Evolutionary conservation across 1,139 yeast genomes (phyloP), one percentile per base, ranked within the genome.

Genomic region (Pichia sp.): DNA sequence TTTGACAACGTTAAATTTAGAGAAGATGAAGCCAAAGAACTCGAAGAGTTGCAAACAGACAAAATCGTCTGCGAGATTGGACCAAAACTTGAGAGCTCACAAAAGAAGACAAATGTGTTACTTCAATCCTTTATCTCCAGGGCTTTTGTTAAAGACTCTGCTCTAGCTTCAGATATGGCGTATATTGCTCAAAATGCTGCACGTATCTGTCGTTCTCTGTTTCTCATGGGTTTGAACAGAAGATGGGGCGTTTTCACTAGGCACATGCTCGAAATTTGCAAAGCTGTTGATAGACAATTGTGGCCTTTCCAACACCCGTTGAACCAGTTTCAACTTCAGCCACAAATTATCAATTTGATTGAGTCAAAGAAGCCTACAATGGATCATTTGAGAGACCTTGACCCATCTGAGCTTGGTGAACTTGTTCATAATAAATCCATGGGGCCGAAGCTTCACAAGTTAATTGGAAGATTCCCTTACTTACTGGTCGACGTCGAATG

Each of bases 161-260:
- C 96, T 0, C 64, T 93, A 43, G 66, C 76, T 2, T 85, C 96
- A 0, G 98, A 93, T 58, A 70, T 87, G 28, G 83, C 85, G 44
- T 93, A 91, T 56, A 94, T 93, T 40, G 96, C 97, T 2, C 98
- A 93, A 53, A 93, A 93, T 50, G 73, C 97, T 2, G 87, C 91
- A 1, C 77, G 99, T 64, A 91, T 93, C 24, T 75, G 94, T 49
- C 72, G 98, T 19, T 96, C 98, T 0, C 64, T 93, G 33, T 87
- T 93, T 50, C 62, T 88, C 41, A 76, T 93, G 45, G 93, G 95
- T 27, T 66, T 88, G 31, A 83, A 85, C 52, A 69, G 97, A 48
- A 67, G 93, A 45, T 91, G 97, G 97, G 96, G 96, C 4, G 59
- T 65, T 9, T 77, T 87, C 47, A 73, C 91, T 48, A 74, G 76